Evolutionary conservation across 805 yeast species (phyloP), one percentile per base, ranked within the genome.

Genomic region (Teunomyces pallodes): DNA sequence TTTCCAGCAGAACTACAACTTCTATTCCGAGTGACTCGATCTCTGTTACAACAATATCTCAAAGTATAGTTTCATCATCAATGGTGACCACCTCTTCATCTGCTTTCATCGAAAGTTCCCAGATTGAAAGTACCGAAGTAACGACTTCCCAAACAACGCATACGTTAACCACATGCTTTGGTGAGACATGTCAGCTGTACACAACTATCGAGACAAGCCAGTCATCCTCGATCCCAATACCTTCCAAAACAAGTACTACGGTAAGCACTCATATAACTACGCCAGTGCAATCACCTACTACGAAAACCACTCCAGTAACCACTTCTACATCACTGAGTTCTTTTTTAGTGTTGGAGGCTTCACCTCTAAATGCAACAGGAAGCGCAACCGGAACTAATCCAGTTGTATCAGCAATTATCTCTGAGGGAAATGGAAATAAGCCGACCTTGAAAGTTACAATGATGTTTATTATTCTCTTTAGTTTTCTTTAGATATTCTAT

Each of bases 341-440:
- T 38, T 38, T 38, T 38, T 38, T 38, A 38, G 41, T 26, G 10
- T 24, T 13, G 30, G 17, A 38, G 30, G 41, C 41, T 38, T 38
- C 41, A 38, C 41, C 28, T 38, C 41, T n/a, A 38, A 26, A 38
- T 38, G 41, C 41, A 38, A 24, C 41, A 38, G 27, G 17, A n/a
- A 26, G 29, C 41, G 30, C 30, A n/a, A 26, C 41, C 30, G 30
- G 28, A 8, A 26, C 30, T 38, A 38, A 9, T 5, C 41, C 41
- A 13, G 30, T n/a, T n/a, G 30, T n/a, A 24, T 38, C 41, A 38
- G 14, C 30, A 9, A n/a, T 17, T 24, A n/a, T 26, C 9, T 38
- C 41, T n/a, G 41, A 38, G 28, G 41, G 41, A 38, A 24, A 17
- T 20, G 41, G 41, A 38, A 38, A 38, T 38, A 38, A 38, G 41